These are phyloP conservation scores for Verticillium nonalfalfae DNA, from an alignment of 2,329 filamentous ascomycete genomes.

Conservation along the genomic window DNA sequence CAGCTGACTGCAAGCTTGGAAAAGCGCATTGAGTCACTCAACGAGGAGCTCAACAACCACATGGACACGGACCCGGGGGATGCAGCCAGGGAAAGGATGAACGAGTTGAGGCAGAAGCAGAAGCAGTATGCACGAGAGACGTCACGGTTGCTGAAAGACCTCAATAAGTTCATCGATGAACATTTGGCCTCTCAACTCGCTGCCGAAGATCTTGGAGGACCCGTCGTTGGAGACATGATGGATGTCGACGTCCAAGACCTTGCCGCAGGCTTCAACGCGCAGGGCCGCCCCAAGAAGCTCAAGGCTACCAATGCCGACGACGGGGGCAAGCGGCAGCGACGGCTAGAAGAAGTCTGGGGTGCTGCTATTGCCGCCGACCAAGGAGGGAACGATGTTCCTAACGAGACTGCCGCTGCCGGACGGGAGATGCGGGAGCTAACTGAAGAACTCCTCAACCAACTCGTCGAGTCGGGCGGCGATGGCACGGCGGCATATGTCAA, in stretches of 20 bases:
- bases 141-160: slow-evolving; percentile 51
- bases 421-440: slow-evolving; percentile 54
- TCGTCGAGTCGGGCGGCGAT: slow-evolving; percentile 47
- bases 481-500: slow-evolving; percentile 51
- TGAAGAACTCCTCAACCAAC: slow-evolving; percentile 53
- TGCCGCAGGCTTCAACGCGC: slow-evolving; percentile 52
- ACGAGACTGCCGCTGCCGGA: slow-evolving; percentile 44
- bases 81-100: slow-evolving; percentile 55
- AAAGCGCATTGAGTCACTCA: slow-evolving; percentile 53
- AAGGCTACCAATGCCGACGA: slow-evolving; percentile 30
- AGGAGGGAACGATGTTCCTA: slow-evolving; percentile 13
- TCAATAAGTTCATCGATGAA: slow-evolving; percentile 66
- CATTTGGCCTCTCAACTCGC: slow-evolving; percentile 70
- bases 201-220: slow-evolving; percentile 76
- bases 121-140: slow-evolving; percentile 55
- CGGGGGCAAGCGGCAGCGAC: slow-evolving; percentile 41
- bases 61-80: slow-evolving; percentile 55
- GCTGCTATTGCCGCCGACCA: slow-evolving; percentile 16
- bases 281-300: slow-evolving; percentile 48
- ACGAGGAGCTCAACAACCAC: slow-evolving; percentile 47
- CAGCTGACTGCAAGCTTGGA: slow-evolving; percentile 47
- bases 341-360: slow-evolving; percentile 61
- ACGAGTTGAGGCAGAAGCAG: slow-evolving; percentile 53
- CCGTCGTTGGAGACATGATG: slow-evolving; percentile 69
- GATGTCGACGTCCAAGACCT: slow-evolving; percentile 56